These are phyloP conservation scores for Fusarium sacchari DNA, from an alignment of 2,329 filamentous ascomycete genomes.

Conservation along the genomic window DNA sequence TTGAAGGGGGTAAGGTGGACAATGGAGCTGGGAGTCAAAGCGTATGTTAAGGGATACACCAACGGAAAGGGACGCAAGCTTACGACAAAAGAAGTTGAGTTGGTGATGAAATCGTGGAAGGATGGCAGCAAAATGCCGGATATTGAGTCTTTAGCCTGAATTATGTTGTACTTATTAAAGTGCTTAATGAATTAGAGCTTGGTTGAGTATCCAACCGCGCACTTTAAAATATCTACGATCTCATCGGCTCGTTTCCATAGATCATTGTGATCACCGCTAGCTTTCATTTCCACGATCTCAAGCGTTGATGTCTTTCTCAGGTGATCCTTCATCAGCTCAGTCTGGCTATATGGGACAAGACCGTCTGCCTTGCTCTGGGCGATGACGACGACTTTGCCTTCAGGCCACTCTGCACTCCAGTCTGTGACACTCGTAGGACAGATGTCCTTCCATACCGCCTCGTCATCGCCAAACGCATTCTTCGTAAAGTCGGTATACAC, in stretches of 20 bases:
- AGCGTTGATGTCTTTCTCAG: accelerated
- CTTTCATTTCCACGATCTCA: neutral
- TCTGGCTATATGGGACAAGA: neutral
- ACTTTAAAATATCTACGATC: neutral
- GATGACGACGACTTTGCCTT: neutral
- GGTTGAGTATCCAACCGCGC: neutral
- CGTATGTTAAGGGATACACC: neutral
- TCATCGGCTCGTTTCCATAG: neutral
- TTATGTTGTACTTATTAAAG: accelerated
- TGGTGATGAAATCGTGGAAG: neutral
- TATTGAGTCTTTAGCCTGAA: neutral
- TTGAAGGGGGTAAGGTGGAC: neutral
- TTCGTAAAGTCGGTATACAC: neutral
- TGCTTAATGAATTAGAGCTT: neutral
- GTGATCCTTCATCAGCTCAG: neutral
- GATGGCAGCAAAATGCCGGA: neutral
- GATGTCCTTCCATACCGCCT: neutral
- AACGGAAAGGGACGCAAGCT: neutral
- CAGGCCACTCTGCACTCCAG: neutral
- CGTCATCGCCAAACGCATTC: neutral
- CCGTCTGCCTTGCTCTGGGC: neutral
- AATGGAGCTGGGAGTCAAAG: neutral
- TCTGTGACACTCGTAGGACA: neutral
- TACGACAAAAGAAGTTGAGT: neutral
- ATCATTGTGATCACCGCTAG: slow-evolving; percentile 1